Conservation (phyloP, 345 rosid genomes). For the Ceriops tagal region DNA sequence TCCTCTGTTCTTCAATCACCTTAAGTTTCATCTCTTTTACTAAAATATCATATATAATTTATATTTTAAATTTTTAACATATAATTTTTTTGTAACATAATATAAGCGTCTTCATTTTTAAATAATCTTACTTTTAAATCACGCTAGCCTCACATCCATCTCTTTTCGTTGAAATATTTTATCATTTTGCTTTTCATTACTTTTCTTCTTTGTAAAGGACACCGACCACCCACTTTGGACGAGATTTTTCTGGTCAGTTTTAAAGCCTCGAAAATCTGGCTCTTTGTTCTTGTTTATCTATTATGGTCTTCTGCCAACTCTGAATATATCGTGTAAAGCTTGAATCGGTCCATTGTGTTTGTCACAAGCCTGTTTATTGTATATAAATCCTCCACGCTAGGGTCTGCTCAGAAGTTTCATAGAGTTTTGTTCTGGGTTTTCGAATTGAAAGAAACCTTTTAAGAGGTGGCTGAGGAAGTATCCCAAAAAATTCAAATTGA, state of each 20-base stretch:
- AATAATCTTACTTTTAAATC: neutral
- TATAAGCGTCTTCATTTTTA: no score
- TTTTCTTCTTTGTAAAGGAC: conserved; percentile 19
- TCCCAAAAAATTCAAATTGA: conserved; percentile 6
- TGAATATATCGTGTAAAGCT: neutral
- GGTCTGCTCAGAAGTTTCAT: neutral
- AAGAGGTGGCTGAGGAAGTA: neutral
- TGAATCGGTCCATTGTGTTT: neutral
- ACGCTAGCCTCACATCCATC: neutral
- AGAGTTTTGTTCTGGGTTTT: neutral
- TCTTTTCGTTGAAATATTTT: conserved; percentile 3
- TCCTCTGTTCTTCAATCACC: conserved; percentile 43
- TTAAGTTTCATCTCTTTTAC: conserved; percentile 15
- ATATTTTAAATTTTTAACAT: no score
- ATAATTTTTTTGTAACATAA: no score
- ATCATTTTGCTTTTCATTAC: neutral
- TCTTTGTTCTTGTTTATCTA: neutral
- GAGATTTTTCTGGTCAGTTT: conserved; percentile 10
- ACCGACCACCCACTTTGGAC: neutral
- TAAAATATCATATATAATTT: no score
- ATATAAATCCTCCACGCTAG: neutral
- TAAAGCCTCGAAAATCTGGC: conserved; percentile 7
- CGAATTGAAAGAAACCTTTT: neutral
- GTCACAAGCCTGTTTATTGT: neutral
- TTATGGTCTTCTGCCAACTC: neutral